Base-by-base conservation (phyloP, 345 rosid genomes). In the Rhizophora mangle region DNA sequence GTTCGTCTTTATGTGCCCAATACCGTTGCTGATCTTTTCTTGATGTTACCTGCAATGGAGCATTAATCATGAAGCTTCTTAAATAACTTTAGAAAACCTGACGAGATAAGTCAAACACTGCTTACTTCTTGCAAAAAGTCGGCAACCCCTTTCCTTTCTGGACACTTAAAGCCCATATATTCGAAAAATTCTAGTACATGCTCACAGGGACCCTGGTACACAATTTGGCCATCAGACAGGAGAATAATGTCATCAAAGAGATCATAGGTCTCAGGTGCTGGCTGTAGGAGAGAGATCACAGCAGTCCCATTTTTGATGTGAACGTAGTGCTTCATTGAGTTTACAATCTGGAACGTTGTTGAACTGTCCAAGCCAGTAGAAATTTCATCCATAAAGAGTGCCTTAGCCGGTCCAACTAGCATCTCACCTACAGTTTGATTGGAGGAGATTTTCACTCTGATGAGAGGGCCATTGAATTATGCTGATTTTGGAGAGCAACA, bases 21-120 rank as follows among this genome's bases (percentile, higher is more conserved):
- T 90, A 90, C 70, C 88, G 98, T 67, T 82, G 89, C 79, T 92
- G 98, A 75, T 92, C 96, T 78, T 86, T 89, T 77, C 75, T 84
- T n/a, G 94, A 90, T 32, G 90, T 82, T 68, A 85, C 82, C 85
- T 90, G 26, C 55, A 67, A 21, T 4, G 34, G 34, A 31, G 34
- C 6, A 31, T 31, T 24, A 24, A 24, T 24, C 24, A 24, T 1
- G 1, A 24, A 24, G 1, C 24, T 24, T 24, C 24, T 24, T 24
- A 24, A 24, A 24, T 24, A 24, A 24, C 0, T 0, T 24, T 24
- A 24, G 24, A 24, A 24, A 24, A 24, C 24, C 24, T 24, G 24
- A 24, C 1, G 24, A 24, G 24, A 24, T 24, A 24, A 24, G 24
- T 24, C 24, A 24, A 24, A 24, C 24, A 24, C 24, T 22, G 15